Base-by-base conservation (phyloP, 2,329 filamentous ascomycete genomes). In the Colletotrichum gloeosporioides region DNA sequence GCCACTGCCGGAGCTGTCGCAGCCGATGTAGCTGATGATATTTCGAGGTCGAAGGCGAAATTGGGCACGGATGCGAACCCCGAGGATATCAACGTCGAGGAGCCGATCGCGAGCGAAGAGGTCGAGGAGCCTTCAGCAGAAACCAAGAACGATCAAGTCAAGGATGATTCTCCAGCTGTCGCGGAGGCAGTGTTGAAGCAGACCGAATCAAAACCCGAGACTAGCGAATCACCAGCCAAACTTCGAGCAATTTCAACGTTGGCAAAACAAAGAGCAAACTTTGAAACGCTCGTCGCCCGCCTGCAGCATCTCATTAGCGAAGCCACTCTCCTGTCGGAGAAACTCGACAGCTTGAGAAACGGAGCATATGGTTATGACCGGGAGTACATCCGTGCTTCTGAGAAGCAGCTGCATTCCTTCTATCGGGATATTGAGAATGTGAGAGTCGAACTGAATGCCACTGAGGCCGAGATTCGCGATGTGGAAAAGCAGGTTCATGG, bases 21-120 rank as follows among this genome's bases (percentile, higher is more conserved):
- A 18, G 31, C n/a, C 12, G 27, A 15, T n/a, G 16, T 18, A 18
- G 27, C 16, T n/a, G 65, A 69, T 6, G 29, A 44, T 16, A 69
- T 4, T 29, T 18, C 29, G 4, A 71, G 36, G 8, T n/a, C 63
- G 16, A 76, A 75, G 25, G 4, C 62, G 15, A 70, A 25, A 12
- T 15, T 25, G 18, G 72, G 34, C 16, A 29, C 39, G 27, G 75
- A 77, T 34, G 62, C 67, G 18, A 68, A 71, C 6, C 87, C 88
- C 0, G 89, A 90, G 4, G 89, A 91, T 71, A 89, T 91, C 66
- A 84, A 90, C 62, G 86, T 91, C 29, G 86, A 87, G 44, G 44
- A 53, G 44, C 44, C 44, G 44, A 53, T 53, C 44, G 44, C 44
- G 44, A 53, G n/a, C 44, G 44, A 53, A 53, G 44, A 53, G 10